Evolutionary conservation across 768 basidiomycete genomes (phyloP).

Genomic region (Mycena rosella): DNA sequence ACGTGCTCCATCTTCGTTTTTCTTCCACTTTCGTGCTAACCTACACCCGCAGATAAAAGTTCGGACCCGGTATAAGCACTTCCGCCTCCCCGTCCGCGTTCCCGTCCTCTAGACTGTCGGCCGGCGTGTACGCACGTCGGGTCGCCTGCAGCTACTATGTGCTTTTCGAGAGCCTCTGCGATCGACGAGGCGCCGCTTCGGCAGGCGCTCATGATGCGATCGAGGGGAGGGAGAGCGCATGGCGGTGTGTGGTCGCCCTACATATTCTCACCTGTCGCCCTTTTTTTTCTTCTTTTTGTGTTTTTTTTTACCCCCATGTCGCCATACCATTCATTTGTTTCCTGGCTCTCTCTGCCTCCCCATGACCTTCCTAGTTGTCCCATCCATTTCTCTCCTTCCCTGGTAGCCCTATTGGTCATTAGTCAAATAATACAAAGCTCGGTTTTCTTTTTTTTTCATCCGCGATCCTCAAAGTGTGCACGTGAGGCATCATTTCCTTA

Average conservation of each 20-base stretch:
- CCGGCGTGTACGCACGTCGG: constrained; percentile 47
- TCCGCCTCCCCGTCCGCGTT: constrained; percentile 95
- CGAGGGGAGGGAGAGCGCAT: constrained; percentile 39
- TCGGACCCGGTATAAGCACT: constrained; percentile 86
- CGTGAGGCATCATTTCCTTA: no score
- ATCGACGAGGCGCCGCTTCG: constrained; percentile 77
- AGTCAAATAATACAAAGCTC: no score
- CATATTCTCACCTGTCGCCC: no score
- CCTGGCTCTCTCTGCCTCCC: no score
- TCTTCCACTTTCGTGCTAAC: background rate
- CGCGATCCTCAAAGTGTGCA: no score
- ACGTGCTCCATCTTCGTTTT: background rate
- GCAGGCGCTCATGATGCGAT: constrained; percentile 79
- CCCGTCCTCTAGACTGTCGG: constrained; percentile 82
- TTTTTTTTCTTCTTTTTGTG: no score
- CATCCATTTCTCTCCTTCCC: no score
- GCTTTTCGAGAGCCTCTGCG: constrained; percentile 50
- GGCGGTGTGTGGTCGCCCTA: constrained; percentile 46
- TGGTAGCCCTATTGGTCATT: no score
- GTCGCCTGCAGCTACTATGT: constrained; percentile 51
- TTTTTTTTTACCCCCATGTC: no score
- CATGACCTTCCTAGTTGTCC: no score
- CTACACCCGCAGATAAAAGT: constrained; percentile 75
- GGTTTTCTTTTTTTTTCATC: no score
- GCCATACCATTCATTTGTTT: no score